These are phyloP conservation scores for Cladophialophora bantiana DNA, from an alignment of 2,329 filamentous ascomycete species.

Conservation along the genomic window DNA sequence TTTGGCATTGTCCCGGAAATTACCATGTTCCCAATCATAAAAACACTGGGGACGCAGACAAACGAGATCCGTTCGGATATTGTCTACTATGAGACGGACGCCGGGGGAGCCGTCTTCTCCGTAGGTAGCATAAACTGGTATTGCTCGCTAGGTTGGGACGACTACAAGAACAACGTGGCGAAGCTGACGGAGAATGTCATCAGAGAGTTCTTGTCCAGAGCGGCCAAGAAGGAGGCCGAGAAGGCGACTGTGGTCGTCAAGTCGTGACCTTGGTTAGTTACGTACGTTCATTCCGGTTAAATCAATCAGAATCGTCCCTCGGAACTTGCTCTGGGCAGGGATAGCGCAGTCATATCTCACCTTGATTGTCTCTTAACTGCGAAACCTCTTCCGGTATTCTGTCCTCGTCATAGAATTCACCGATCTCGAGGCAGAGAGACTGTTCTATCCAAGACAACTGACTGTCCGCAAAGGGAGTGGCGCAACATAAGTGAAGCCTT, in stretches of 20 bases:
- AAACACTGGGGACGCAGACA: conserved; percentile 38
- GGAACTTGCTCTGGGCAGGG: neutral
- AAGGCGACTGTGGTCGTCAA: conserved; percentile 1
- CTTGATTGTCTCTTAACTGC: neutral
- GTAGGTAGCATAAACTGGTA: conserved; percentile 45
- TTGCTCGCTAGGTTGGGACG: conserved; percentile 39
- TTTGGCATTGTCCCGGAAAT: conserved; percentile 37
- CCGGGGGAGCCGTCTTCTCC: conserved; percentile 40
- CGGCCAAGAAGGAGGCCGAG: neutral
- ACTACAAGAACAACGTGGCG: conserved; percentile 42
- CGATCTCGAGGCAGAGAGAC: no score
- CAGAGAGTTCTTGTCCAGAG: conserved; percentile 35
- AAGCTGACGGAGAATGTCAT: conserved; percentile 42
- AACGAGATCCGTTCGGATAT: conserved; percentile 40
- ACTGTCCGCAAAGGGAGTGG: no score
- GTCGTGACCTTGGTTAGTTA: neutral
- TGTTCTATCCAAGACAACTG: no score
- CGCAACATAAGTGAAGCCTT: no score
- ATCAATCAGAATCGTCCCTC: neutral
- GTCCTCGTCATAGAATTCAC: neutral
- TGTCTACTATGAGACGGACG: conserved; percentile 40
- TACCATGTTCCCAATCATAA: conserved; percentile 39
- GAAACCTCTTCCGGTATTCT: neutral
- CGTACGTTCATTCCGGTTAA: neutral
- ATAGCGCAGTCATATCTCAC: neutral